Evolutionary conservation across 139 green algal genomes (phyloP), one percentile per base, ranked within the genome.

Genomic region (Desmodesmus armatus): DNA sequence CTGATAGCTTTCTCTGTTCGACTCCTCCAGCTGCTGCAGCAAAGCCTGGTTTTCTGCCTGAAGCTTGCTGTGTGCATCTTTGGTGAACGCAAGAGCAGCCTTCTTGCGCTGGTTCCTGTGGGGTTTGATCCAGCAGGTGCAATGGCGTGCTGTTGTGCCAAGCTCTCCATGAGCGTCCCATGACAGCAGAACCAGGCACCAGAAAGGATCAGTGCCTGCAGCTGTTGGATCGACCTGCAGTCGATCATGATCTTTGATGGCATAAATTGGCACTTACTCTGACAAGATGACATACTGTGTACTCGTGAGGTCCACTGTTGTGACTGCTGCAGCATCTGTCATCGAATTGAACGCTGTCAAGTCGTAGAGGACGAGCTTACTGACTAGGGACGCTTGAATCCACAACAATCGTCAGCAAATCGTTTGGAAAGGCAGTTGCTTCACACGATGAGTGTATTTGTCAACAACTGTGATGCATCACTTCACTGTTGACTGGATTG

Each of bases 81-180:
- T 94, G 4, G 87, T 92, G 21, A 93, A 89, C 29, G 87, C 88
- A 25, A 96, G 87, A 0, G 93, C 91, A 70, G 91, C 92, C 81
- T 95, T 94, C 81, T 95, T 94, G n/a, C 93, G 92, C 79, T 95
- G 91, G 76, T 93, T 95, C 85, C 92, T 95, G 90, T 35, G 67
- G 35, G 49, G n/a, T n/a, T n/a, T n/a, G n/a, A n/a, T n/a, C n/a
- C n/a, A 0, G 41, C 2, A 47, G 33, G 65, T 27, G 71, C 15
- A 33, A n/a, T n/a, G n/a, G n/a, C n/a, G n/a, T 55, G 65, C 7
- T 47, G 5, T 47, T 41, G 31, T 72, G 35, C 3, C 15, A 3
- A 40, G 31, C 31, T 2, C 2, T 39, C 60, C 21, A 17, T 53
- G 25, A 11, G 40, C 41, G 27, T 67, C 19, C 3, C 19, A n/a